Evolutionary conservation across 768 basidiomycete genomes (phyloP).

Genomic region (Rhizopogon sp.): DNA sequence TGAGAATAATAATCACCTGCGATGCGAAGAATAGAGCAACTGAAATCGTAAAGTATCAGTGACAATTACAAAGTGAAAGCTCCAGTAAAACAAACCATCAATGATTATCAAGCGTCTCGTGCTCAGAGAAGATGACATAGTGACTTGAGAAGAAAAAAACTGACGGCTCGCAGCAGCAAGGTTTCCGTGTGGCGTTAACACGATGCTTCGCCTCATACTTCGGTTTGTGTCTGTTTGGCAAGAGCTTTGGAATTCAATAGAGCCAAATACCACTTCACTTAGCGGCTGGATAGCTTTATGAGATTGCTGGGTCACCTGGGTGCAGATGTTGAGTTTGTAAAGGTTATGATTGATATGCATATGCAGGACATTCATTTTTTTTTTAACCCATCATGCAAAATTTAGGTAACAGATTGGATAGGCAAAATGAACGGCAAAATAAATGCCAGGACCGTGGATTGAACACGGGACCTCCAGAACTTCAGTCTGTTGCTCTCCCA

Average conservation of each 20-base stretch:
- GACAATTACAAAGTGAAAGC: not conserved
- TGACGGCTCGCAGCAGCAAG: not conserved
- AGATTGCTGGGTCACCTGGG: too few relatives aligned
- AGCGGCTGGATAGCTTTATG: too few relatives aligned
- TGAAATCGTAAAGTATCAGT: not conserved
- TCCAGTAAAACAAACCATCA: not conserved
- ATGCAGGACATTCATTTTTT: too few relatives aligned
- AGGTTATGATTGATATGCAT: too few relatives aligned
- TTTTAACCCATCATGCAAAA: too few relatives aligned
- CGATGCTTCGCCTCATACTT: not conserved
- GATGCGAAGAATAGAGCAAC: constrained; percentile 1
- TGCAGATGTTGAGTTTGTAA: too few relatives aligned
- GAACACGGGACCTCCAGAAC: constrained; percentile 41
- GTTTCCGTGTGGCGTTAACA: not conserved
- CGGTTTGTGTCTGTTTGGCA: not conserved
- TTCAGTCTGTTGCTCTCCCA: constrained; percentile 37
- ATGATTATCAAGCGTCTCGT: not conserved
- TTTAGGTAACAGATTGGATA: too few relatives aligned
- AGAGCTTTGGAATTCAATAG: not conserved
- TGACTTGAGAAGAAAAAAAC: not conserved
- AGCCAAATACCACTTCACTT: not conserved
- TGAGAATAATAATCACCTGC: not conserved
- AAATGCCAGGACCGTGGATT: constrained; percentile 39
- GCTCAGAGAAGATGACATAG: not conserved
- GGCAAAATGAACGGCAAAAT: constrained; percentile 6